A percentile compares a stretch with the other conserved stretches of the same genome.
phyloP scores from a whole-genome alignment of 2,329 filamentous ascomycete genomes.

The Celoporthe dispersa region DNA sequence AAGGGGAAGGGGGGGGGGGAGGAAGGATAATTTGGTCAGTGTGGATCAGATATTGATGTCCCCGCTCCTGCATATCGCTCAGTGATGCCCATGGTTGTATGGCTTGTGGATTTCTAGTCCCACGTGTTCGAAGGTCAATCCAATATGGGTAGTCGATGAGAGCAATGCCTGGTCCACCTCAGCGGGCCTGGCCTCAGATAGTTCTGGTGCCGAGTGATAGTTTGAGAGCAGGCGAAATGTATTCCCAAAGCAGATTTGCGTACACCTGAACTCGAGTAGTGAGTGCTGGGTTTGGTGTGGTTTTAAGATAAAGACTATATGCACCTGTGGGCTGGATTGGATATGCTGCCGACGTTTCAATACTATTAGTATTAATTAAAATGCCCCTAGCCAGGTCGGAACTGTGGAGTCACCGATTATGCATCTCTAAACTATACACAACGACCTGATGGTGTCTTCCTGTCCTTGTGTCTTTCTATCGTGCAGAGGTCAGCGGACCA shows the following conservation, averaged over 20 bases:
- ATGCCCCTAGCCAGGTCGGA: not conserved
- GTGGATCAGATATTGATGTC: not conserved
- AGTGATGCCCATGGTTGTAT: not conserved
- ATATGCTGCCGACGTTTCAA: not conserved
- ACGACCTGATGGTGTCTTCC: not conserved
- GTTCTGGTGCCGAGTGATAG: not conserved
- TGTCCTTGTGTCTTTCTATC: not conserved
- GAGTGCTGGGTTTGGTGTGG: not conserved
- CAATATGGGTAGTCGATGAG: constrained; percentile 2
- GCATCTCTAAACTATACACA: not conserved
- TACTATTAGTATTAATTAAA: not conserved
- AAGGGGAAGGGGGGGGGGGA: not conserved
- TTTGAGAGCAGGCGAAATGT: not conserved
- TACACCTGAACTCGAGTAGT: not conserved
- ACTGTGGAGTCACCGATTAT: not conserved
- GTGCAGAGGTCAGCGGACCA: not conserved
- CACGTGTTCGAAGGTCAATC: not conserved
- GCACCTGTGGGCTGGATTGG: not conserved
- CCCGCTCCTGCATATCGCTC: constrained; percentile 1
- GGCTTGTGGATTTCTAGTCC: not conserved
- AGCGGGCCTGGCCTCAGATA: not conserved
- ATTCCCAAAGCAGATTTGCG: not conserved
- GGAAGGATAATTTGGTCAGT: not conserved
- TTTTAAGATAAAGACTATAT: not conserved
- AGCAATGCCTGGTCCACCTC: not conserved